phyloP scores from a whole-genome alignment of 768 basidiomycete species.

The Suillus tomentosus region DNA sequence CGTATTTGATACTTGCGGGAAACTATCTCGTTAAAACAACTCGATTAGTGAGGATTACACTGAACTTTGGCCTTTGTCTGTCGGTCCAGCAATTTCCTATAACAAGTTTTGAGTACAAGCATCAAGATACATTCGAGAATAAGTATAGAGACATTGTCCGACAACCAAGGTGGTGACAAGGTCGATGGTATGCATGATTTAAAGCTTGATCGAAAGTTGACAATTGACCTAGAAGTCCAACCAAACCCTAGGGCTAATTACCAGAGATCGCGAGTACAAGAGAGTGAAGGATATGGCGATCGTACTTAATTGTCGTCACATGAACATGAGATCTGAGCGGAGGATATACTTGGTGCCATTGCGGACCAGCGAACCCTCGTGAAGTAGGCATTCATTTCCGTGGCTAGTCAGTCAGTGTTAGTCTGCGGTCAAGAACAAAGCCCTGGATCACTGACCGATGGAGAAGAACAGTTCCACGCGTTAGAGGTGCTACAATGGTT shows the following conservation, averaged over 20 bases:
- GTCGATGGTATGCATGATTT: neutral
- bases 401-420: slow-evolving; percentile 46
- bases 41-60: neutral
- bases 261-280: too few relatives aligned
- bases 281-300: neutral
- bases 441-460: slow-evolving; percentile 50
- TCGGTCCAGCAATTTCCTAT: neutral
- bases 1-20: neutral
- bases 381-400: slow-evolving; percentile 70
- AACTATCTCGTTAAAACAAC: neutral
- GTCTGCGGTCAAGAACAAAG: slow-evolving; percentile 11
- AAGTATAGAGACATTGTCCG: neutral
- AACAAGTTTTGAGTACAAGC: neutral
- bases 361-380: slow-evolving; percentile 66
- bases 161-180: neutral
- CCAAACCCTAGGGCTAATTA: neutral
- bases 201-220: neutral
- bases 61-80: neutral
- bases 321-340: slow-evolving; percentile 73
- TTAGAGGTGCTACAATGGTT: slow-evolving; percentile 53
- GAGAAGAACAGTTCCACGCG: slow-evolving; percentile 63
- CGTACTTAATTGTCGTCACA: slow-evolving; percentile 14
- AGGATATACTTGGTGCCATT: slow-evolving; percentile 70
- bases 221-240: neutral
- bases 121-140: neutral